Percentiles rank a stretch among this genome's conserved stretches.
phyloP scores from a whole-genome alignment of 768 basidiomycete species.

The Collybia sp. region DNA sequence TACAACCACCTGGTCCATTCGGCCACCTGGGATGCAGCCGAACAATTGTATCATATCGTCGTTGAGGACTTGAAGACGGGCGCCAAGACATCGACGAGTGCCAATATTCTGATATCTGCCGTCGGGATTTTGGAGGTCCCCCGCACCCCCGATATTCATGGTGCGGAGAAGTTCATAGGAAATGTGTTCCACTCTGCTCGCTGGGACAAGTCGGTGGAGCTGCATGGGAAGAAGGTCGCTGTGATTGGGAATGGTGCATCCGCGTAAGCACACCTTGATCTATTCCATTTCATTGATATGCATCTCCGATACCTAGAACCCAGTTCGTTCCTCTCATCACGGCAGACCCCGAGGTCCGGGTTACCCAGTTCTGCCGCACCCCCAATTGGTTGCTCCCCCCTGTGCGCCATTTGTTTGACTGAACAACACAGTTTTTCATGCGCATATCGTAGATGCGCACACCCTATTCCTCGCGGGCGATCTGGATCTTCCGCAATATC shows the following conservation, averaged over 20 bases:
- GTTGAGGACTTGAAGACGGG: slow-evolving; percentile 22
- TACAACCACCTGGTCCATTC: slow-evolving; percentile 38
- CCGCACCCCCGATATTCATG: slow-evolving; percentile 25
- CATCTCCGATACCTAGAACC: slow-evolving; percentile 25
- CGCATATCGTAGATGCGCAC: slow-evolving; percentile 6
- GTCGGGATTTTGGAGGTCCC: slow-evolving; percentile 44
- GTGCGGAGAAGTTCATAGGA: slow-evolving; percentile 40
- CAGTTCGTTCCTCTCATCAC: slow-evolving; percentile 46
- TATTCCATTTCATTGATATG: not conserved
- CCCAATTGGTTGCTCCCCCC: slow-evolving; percentile 43
- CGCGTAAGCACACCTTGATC: slow-evolving; percentile 31
- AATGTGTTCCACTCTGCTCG: slow-evolving; percentile 47
- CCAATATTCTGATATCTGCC: slow-evolving; percentile 48
- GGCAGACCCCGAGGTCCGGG: slow-evolving; percentile 29
- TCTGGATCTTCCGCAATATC: slow-evolving; percentile 8
- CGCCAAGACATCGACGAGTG: slow-evolving; percentile 19
- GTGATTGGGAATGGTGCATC: slow-evolving; percentile 58
- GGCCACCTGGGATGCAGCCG: slow-evolving; percentile 33
- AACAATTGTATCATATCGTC: slow-evolving; percentile 23
- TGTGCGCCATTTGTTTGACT: too few relatives aligned
- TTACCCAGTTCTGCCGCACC: slow-evolving; percentile 48
- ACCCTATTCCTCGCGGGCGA: slow-evolving; percentile 10
- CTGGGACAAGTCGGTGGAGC: slow-evolving; percentile 37
- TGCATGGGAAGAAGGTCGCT: slow-evolving; percentile 44
- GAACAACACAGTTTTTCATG: too few relatives aligned